These are phyloP conservation scores for Diplodia corticola DNA, from an alignment of 2,329 filamentous ascomycete genomes.

Conservation along the genomic window DNA sequence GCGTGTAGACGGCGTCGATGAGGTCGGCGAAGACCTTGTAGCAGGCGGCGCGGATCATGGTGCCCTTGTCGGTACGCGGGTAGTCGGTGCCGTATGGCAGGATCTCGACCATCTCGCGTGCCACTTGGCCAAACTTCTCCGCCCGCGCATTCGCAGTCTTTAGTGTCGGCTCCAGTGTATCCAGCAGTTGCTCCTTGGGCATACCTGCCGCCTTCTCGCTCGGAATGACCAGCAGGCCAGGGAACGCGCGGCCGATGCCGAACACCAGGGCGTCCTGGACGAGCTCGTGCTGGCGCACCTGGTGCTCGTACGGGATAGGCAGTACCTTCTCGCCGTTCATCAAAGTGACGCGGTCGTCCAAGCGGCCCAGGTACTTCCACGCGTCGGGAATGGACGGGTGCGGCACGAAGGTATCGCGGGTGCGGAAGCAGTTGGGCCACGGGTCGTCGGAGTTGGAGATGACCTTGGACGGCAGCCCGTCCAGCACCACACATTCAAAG, in stretches of 20 bases:
- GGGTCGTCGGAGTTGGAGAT: conserved; percentile 49
- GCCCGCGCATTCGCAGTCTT: conserved; percentile 53
- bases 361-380: conserved; percentile 51
- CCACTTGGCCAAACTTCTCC: conserved; percentile 55
- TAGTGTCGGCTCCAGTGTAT: conserved; percentile 52
- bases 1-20: conserved; percentile 50
- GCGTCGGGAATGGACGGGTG: conserved; percentile 46
- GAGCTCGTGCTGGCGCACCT: conserved; percentile 53
- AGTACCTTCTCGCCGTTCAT: conserved; percentile 54
- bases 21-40: conserved; percentile 51
- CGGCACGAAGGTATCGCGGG: conserved; percentile 51
- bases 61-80: conserved; percentile 58
- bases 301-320: conserved; percentile 54
- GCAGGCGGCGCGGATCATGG: conserved; percentile 54
- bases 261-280: conserved; percentile 61
- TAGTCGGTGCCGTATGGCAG: conserved; percentile 49
- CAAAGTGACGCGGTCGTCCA: conserved; percentile 51
- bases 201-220: conserved; percentile 47
- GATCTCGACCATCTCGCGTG: conserved; percentile 54
- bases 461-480: conserved; percentile 33
- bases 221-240: conserved; percentile 57
- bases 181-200: conserved; percentile 48
- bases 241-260: conserved; percentile 54
- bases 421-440: conserved; percentile 45
- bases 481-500: conserved; percentile 29